Percentiles rank a stretch among this genome's conserved stretches.
These are phyloP conservation scores for Trypanosoma rangeli DNA, from an alignment of 208 protist species.

Conservation along the genomic window DNA sequence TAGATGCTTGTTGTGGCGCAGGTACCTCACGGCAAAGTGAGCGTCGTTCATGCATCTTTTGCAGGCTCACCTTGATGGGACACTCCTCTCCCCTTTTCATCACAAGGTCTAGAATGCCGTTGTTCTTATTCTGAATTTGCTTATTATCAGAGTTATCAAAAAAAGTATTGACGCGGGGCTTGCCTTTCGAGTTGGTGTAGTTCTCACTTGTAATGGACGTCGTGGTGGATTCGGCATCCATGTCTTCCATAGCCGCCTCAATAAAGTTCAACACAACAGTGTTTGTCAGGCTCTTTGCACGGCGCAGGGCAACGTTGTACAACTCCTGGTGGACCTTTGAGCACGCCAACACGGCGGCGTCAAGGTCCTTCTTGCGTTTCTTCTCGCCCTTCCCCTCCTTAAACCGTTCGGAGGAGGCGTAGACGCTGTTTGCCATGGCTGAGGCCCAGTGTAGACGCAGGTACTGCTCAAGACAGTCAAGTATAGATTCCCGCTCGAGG, in stretches of 20 bases:
- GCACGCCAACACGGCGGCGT: slow-evolving; percentile 16
- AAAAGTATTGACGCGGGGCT: not conserved
- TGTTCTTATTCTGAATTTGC: not conserved
- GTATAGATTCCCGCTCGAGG: slow-evolving; percentile 14
- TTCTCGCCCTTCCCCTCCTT: slow-evolving; percentile 20
- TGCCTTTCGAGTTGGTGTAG: not conserved
- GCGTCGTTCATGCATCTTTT: slow-evolving; percentile 15
- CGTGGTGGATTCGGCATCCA: slow-evolving; percentile 21
- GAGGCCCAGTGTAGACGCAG: slow-evolving; percentile 31
- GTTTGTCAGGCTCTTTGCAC: slow-evolving; percentile 24
- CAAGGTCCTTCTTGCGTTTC: slow-evolving; percentile 29
- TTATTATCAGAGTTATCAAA: not conserved
- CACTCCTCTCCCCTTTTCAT: not conserved
- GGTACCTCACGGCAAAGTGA: slow-evolving; percentile 17
- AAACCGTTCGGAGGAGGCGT: slow-evolving; percentile 15
- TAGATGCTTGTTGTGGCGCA: slow-evolving; percentile 16
- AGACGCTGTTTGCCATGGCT: slow-evolving; percentile 15
- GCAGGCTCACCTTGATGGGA: slow-evolving; percentile 12
- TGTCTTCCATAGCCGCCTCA: slow-evolving; percentile 18
- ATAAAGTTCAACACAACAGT: slow-evolving; percentile 16
- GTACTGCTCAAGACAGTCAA: slow-evolving; percentile 25
- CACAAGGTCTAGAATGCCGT: too few species aligned
- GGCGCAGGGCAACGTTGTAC: slow-evolving; percentile 5
- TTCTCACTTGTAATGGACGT: slow-evolving; percentile 6
- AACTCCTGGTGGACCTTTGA: slow-evolving; percentile 8